A percentile compares a stretch with the other conserved stretches of the same genome.
These are phyloP conservation scores for Apiotrichum mycotoxinovorans DNA, from an alignment of 1,284 basidiomycete species.

Conservation along the genomic window DNA sequence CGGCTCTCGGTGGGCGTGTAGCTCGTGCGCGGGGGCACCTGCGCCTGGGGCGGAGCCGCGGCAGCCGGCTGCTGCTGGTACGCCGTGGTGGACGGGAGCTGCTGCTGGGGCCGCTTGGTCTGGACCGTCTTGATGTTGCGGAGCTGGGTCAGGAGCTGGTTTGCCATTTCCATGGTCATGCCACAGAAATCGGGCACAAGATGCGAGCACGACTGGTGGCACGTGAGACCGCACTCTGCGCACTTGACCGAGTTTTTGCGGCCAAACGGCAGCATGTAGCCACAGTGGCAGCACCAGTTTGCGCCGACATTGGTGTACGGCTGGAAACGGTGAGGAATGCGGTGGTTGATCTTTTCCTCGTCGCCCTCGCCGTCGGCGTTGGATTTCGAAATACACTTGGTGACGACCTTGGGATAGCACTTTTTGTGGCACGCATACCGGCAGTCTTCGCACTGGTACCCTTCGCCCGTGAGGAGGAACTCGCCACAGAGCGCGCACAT, in stretches of 20 bases:
- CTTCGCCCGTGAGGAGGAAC: slow-evolving; percentile 92
- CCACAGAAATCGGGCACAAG: slow-evolving; percentile 99
- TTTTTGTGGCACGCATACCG: slow-evolving; percentile 99
- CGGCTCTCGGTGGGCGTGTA: slow-evolving; percentile 27
- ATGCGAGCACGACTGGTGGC: slow-evolving; percentile 96
- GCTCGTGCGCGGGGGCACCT: not conserved
- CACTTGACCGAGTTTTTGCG: slow-evolving; percentile 95
- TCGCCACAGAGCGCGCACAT: slow-evolving; percentile 97
- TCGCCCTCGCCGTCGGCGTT: slow-evolving; percentile 88
- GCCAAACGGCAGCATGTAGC: slow-evolving; percentile 94
- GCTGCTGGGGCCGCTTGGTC: slow-evolving; percentile 33
- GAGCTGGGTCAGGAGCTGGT: slow-evolving; percentile 84
- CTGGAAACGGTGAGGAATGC: slow-evolving; percentile 98
- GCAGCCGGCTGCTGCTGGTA: slow-evolving; percentile 13
- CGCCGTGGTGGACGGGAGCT: slow-evolving; percentile 13
- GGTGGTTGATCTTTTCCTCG: slow-evolving; percentile 98
- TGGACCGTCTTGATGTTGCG: slow-evolving; percentile 63
- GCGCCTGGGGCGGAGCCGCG: slow-evolving; percentile 6
- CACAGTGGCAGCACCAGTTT: slow-evolving; percentile 99
- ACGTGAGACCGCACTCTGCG: slow-evolving; percentile 92
- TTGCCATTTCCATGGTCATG: slow-evolving; percentile 99
- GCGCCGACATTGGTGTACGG: slow-evolving; percentile 95
- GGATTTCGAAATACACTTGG: slow-evolving; percentile 98
- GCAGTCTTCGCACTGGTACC: slow-evolving; percentile 99
- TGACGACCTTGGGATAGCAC: slow-evolving; percentile 98